Evolutionary conservation across 2,329 filamentous ascomycete genomes (phyloP).

Genomic region (Penicillium verrucosum): DNA sequence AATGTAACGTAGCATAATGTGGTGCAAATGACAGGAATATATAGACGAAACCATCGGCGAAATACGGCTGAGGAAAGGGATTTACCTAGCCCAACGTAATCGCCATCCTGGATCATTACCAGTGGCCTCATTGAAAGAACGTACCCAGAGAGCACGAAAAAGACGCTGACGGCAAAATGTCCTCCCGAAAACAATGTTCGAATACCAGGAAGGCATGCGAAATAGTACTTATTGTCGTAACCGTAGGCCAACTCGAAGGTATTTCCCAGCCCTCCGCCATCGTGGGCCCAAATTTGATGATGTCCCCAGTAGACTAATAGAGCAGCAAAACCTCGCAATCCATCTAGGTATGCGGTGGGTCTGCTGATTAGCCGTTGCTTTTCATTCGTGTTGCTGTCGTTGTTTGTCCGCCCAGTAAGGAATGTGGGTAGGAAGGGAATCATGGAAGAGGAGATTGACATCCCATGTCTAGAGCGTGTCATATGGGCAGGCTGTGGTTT

Average conservation of each 20-base stretch:
- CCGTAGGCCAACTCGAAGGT: slow-evolving; percentile 56
- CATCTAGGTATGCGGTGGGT: slow-evolving; percentile 62
- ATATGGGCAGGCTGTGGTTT: not conserved
- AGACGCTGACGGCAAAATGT: slow-evolving; percentile 56
- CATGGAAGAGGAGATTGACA: not conserved
- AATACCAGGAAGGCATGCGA: slow-evolving; percentile 56
- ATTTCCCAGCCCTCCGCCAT: slow-evolving; percentile 32
- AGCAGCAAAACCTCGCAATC: slow-evolving; percentile 64
- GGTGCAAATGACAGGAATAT: slow-evolving; percentile 53
- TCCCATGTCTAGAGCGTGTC: not conserved
- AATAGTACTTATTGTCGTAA: slow-evolving; percentile 40
- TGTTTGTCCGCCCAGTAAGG: not conserved
- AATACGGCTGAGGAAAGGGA: slow-evolving; percentile 50
- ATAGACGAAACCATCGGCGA: slow-evolving; percentile 51
- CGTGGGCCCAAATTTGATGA: slow-evolving; percentile 58
- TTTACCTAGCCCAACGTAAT: slow-evolving; percentile 41
- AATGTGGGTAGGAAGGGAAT: not conserved
- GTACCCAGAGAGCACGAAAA: slow-evolving; percentile 54
- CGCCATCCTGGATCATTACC: slow-evolving; percentile 42
- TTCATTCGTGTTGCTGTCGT: not conserved
- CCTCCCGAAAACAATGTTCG: slow-evolving; percentile 61
- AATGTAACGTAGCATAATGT: slow-evolving; percentile 54
- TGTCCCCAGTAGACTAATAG: slow-evolving; percentile 64
- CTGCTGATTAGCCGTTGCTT: slow-evolving; percentile 23
- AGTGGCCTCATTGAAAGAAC: slow-evolving; percentile 51